A percentile compares a stretch with the other conserved stretches of the same genome.
These are phyloP conservation scores for Brasenia schreberi DNA, from an alignment of 164 flowering plant species.

Conservation along the genomic window DNA sequence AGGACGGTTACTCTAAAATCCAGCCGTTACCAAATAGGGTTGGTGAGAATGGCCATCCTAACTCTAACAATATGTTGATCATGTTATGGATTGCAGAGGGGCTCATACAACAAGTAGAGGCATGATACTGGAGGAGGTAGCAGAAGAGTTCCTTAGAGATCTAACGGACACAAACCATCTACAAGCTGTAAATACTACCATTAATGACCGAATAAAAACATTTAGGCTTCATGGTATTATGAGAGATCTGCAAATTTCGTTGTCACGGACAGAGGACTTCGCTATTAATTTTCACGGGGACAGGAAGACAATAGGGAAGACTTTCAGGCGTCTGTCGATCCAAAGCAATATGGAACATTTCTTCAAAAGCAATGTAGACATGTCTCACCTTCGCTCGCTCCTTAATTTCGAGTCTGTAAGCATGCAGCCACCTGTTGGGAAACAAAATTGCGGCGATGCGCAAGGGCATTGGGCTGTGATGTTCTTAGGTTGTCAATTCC, in stretches of 20 bases:
- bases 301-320: slow-evolving; percentile 3
- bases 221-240: slow-evolving; percentile 35
- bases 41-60: too few relatives aligned
- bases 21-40: too few relatives aligned
- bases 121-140: background rate
- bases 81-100: slow-evolving; percentile 1
- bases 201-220: slow-evolving; percentile 17
- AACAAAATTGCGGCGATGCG: background rate
- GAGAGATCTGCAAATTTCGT: slow-evolving; percentile 23
- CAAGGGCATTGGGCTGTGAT: background rate
- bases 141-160: background rate
- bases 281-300: slow-evolving; percentile 4
- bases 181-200: slow-evolving; percentile 11
- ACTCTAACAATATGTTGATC: too few relatives aligned
- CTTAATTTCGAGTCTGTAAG: slow-evolving; percentile 13
- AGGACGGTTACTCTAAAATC: too few relatives aligned
- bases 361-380: slow-evolving; percentile 2
- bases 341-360: slow-evolving; percentile 9
- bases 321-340: slow-evolving; percentile 13
- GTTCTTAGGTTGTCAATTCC: background rate
- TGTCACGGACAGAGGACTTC: slow-evolving; percentile 16
- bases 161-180: background rate
- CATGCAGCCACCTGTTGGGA: slow-evolving; percentile 7
- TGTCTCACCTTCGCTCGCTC: slow-evolving; percentile 21
- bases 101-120: background rate